Conservation (phyloP, 768 basidiomycete genomes). For the Daedalea quercina region DNA sequence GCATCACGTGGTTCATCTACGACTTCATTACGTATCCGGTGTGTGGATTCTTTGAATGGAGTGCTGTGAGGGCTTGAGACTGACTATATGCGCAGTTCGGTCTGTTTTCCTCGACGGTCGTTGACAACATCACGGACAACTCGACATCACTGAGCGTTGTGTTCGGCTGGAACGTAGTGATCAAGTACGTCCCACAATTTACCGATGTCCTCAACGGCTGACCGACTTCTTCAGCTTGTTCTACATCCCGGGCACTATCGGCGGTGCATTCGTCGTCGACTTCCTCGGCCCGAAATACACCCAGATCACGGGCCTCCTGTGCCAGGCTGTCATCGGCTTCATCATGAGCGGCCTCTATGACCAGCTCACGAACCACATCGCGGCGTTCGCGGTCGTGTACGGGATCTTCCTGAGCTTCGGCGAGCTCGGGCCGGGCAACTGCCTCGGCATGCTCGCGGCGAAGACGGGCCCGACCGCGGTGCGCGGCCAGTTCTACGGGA, state of each 20-base stretch:
- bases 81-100: slow-evolving; percentile 47
- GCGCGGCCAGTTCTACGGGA: slow-evolving; percentile 81
- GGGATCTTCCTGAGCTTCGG: slow-evolving; percentile 89
- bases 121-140: slow-evolving; percentile 56
- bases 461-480: slow-evolving; percentile 84
- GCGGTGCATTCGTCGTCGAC: slow-evolving; percentile 73
- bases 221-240: slow-evolving; percentile 36
- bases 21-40: slow-evolving; percentile 60
- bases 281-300: slow-evolving; percentile 69
- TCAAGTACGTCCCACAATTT: slow-evolving; percentile 47
- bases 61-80: neutral
- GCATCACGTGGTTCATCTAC: slow-evolving; percentile 79
- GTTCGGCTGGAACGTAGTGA: slow-evolving; percentile 82
- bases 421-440: slow-evolving; percentile 86
- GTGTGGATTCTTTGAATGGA: slow-evolving; percentile 2
- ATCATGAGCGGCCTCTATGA: slow-evolving; percentile 82
- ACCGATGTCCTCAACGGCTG: slow-evolving; percentile 29
- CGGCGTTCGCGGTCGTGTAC: slow-evolving; percentile 70
- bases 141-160: slow-evolving; percentile 46
- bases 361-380: slow-evolving; percentile 55
- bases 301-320: slow-evolving; percentile 60
- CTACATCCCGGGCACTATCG: slow-evolving; percentile 65
- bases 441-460: slow-evolving; percentile 75
- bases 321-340: slow-evolving; percentile 75
- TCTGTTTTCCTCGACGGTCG: slow-evolving; percentile 73